Conservation (phyloP, 1,284 basidiomycete species). For the Apiotrichum gracile region DNA sequence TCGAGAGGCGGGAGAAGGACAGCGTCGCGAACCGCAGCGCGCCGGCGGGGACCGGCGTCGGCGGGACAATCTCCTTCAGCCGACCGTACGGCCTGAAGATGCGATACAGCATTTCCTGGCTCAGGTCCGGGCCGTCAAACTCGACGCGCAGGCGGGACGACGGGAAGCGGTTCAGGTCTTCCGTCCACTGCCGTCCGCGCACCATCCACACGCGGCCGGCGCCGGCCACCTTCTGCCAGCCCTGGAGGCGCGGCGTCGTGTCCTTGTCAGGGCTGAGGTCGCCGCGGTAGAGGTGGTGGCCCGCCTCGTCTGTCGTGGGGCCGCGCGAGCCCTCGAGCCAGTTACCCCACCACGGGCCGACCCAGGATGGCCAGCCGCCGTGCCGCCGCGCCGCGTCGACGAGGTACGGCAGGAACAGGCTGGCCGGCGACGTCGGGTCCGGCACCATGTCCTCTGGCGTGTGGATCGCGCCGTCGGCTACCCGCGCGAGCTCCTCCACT, state of each 20-base stretch:
- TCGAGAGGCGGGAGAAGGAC: slow-evolving; percentile 58
- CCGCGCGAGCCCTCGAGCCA: background rate
- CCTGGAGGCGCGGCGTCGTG: slow-evolving; percentile 10
- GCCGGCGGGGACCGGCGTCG: slow-evolving; percentile 62
- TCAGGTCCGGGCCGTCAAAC: slow-evolving; percentile 79
- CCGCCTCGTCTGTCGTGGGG: slow-evolving; percentile 3
- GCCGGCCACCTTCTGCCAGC: slow-evolving; percentile 38
- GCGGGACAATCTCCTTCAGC: slow-evolving; percentile 62
- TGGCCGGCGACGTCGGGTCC: slow-evolving; percentile 24
- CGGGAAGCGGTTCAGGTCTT: slow-evolving; percentile 81
- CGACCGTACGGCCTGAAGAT: slow-evolving; percentile 66
- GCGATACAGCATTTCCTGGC: slow-evolving; percentile 57
- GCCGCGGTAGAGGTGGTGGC: slow-evolving; percentile 14
- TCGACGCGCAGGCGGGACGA: slow-evolving; percentile 65
- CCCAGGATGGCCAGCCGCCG: slow-evolving; percentile 45
- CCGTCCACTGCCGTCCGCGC: slow-evolving; percentile 73
- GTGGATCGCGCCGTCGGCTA: slow-evolving; percentile 13
- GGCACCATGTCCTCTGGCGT: slow-evolving; percentile 22
- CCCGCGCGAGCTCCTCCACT: slow-evolving; percentile 7
- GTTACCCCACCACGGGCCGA: slow-evolving; percentile 39
- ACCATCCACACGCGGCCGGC: slow-evolving; percentile 69
- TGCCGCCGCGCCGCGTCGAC: slow-evolving; percentile 32
- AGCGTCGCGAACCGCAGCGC: slow-evolving; percentile 61
- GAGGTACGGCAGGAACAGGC: slow-evolving; percentile 38
- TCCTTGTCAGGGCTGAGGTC: too few species aligned